These are phyloP conservation scores for Komagataella phaffii DNA, from an alignment of 805 yeast genomes.

Conservation along the genomic window DNA sequence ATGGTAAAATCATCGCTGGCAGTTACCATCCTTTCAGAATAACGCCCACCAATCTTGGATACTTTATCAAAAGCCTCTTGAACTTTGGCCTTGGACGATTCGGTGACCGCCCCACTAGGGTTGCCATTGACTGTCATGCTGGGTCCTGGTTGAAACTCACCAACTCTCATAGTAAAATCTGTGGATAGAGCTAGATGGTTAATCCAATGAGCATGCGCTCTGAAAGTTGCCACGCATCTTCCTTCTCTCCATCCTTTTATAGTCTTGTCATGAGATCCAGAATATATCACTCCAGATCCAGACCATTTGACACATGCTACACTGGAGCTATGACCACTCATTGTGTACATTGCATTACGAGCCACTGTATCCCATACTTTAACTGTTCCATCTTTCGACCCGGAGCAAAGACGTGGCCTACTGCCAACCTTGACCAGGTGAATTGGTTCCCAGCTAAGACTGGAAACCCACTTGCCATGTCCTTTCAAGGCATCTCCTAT, in stretches of 20 bases:
- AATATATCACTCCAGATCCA: slow-evolving; percentile 71
- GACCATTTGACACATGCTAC: slow-evolving; percentile 98
- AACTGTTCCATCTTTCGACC: slow-evolving; percentile 84
- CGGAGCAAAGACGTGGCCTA: slow-evolving; percentile 63
- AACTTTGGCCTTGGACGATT: slow-evolving; percentile 37
- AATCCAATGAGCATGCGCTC: slow-evolving; percentile 96
- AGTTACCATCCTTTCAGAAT: slow-evolving; percentile 73
- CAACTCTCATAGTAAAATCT: slow-evolving; percentile 75
- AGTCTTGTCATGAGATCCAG: slow-evolving; percentile 91
- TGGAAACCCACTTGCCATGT: slow-evolving; percentile 81
- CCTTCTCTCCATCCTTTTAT: slow-evolving; percentile 84
- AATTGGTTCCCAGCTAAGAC: slow-evolving; percentile 88
- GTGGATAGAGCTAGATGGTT: slow-evolving; percentile 88
- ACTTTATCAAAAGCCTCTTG: slow-evolving; percentile 46
- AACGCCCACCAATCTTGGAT: slow-evolving; percentile 40
- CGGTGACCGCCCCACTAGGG: slow-evolving; percentile 39
- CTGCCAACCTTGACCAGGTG: slow-evolving; percentile 63
- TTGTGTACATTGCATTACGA: slow-evolving; percentile 50
- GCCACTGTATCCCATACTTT: slow-evolving; percentile 79
- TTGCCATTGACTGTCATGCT: slow-evolving; percentile 21
- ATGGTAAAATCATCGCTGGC: slow-evolving; percentile 97
- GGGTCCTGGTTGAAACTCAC: slow-evolving; percentile 37
- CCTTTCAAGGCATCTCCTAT: slow-evolving; percentile 67
- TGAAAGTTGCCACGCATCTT: slow-evolving; percentile 61
- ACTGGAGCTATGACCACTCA: slow-evolving; percentile 80